Base-by-base conservation (phyloP, 1,284 basidiomycete species). In the Rhizoctonia solani region DNA sequence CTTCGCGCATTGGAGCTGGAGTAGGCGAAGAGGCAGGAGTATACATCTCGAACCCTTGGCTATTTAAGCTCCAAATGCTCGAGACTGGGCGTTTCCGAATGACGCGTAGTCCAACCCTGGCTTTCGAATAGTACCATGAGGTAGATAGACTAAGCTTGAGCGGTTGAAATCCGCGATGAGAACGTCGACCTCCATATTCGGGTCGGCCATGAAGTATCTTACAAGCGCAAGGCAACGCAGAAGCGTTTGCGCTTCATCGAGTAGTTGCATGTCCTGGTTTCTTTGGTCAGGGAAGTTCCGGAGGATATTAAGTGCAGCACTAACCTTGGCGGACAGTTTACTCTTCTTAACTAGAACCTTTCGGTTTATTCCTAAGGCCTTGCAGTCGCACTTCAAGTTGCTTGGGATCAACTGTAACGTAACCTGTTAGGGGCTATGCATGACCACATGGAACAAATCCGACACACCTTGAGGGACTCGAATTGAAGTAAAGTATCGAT, bases 171-270 rank as follows among this genome's bases (percentile, higher is more conserved):
- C 41, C 23, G 41, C 25, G 25, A 47, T 19, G 23, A 46, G 19
- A 4, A 46, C 5, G 8, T 32, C 53, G 16, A 39, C 34, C 11
- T 25, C 2, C n/a, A 29, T 25, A 4, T 29, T 30, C n/a, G 13
- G 39, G 27, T 58, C 25, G 3, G n/a, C 29, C 2, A 2, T 19
- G 23, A 46, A 9, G 16, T 14, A 29, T 27, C 54, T 14, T 16
- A 44, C 54, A 39, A 56, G 54, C 13, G 30, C 34, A 39, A 56
- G 54, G 39, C 41, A 56, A 16, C 41, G 34, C 37, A 56, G 29
- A 25, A 56, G 39, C 11, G 30, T 21, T 29, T 56, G 37, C 21
- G 54, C 21, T 34, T 56, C 39, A 19, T 25, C 39, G 19, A 42
- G n/a, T 46, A 19, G 6, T 19, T 46, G n/a, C 5, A 8, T 39